Conservation (phyloP, 2,329 filamentous ascomycete species). For the Trichoderma pleuroti region DNA sequence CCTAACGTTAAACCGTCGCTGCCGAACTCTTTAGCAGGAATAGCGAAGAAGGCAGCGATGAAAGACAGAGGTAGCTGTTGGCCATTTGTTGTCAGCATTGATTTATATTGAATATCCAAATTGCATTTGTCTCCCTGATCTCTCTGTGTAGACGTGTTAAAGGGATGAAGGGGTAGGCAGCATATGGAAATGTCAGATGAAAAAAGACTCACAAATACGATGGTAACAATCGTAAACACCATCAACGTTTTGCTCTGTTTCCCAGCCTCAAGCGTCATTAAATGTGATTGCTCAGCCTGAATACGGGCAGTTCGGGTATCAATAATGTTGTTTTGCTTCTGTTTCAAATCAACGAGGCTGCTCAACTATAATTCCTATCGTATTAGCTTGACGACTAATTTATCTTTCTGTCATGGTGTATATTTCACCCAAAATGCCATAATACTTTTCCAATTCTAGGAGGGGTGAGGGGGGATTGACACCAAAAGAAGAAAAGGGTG, state of each 20-base stretch:
- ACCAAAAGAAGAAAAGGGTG: background rate
- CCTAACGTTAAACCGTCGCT: background rate
- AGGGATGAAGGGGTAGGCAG: background rate
- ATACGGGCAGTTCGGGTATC: background rate
- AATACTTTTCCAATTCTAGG: background rate
- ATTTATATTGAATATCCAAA: accelerated
- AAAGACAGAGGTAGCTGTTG: background rate
- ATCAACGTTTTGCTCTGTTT: background rate
- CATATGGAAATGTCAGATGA: accelerated
- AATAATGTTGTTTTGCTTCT: background rate
- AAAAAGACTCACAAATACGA: background rate
- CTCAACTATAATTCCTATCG: background rate
- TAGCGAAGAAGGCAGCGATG: background rate
- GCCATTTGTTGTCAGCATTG: background rate
- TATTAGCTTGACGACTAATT: background rate
- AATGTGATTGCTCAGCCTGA: background rate
- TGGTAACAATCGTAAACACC: background rate
- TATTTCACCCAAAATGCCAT: background rate
- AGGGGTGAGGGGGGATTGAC: background rate
- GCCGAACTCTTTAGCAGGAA: background rate
- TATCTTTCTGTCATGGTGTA: background rate
- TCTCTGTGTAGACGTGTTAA: too few relatives aligned
- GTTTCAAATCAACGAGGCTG: background rate
- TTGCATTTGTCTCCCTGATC: background rate
- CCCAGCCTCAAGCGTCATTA: background rate